Percentiles rank a stretch among this genome's conserved stretches.
Conservation (phyloP, 106 monocot genomes). For the Platanthera guangdongensis region DNA sequence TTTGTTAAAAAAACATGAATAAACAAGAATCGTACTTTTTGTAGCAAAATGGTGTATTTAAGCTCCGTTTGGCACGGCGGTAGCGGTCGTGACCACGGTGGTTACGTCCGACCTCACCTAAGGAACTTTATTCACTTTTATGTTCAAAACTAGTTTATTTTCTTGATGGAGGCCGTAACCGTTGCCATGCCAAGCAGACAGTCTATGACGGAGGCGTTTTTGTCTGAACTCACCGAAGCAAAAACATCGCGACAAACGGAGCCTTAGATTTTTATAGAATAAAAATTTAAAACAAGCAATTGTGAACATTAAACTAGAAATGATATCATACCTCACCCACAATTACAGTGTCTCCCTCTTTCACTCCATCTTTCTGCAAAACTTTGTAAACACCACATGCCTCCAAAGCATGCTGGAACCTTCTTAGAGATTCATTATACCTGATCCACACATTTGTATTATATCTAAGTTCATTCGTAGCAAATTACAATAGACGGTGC, state of each 20-base stretch:
- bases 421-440: constrained; percentile 81
- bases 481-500: background rate
- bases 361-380: constrained; percentile 73
- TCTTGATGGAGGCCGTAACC: too few species aligned
- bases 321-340: constrained; percentile 73
- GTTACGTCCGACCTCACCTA: too few species aligned
- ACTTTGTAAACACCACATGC: constrained; percentile 97
- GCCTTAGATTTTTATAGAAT: background rate
- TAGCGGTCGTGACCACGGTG: too few species aligned
- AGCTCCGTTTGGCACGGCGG: too few species aligned
- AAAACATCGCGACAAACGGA: too few species aligned
- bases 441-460: constrained; percentile 22
- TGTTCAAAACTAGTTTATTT: too few species aligned
- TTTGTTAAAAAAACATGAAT: background rate
- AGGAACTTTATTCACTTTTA: too few species aligned
- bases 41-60: background rate
- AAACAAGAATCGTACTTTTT: background rate
- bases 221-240: too few species aligned
- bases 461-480: background rate
- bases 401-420: constrained; percentile 94
- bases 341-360: constrained; percentile 94
- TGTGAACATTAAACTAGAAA: background rate
- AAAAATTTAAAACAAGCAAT: background rate
- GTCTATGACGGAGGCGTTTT: too few species aligned
- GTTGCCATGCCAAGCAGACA: too few species aligned